Evolutionary conservation across 2,329 filamentous ascomycete genomes (phyloP).

Genomic region (Fusarium circinatum): DNA sequence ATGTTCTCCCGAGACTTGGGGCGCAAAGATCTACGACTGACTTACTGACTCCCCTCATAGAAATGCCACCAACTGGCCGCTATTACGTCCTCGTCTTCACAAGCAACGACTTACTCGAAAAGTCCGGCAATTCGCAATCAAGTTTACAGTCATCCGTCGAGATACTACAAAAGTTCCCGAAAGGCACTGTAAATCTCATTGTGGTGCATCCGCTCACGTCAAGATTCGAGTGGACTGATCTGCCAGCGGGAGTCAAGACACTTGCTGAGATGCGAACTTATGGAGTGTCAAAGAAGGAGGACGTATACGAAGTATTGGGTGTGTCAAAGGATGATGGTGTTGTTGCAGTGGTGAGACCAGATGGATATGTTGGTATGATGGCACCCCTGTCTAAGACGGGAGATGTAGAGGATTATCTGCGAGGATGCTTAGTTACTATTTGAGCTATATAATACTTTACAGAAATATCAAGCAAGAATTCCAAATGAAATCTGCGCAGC

Average conservation of each 20-base stretch:
- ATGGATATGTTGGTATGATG: slow-evolving; percentile 14
- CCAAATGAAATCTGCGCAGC: fast-evolving
- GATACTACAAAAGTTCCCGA: background rate
- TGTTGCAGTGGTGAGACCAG: slow-evolving; percentile 6
- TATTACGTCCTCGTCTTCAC: background rate
- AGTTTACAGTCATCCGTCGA: background rate
- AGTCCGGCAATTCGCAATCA: background rate
- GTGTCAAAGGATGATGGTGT: slow-evolving; percentile 4
- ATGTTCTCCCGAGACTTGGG: fast-evolving
- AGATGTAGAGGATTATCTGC: background rate
- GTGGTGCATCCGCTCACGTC: background rate
- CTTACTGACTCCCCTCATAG: background rate
- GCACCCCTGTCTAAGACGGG: background rate
- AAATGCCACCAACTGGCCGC: slow-evolving; percentile 10
- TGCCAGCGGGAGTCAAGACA: background rate
- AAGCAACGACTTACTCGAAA: background rate
- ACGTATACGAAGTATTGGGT: background rate
- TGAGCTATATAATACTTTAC: background rate
- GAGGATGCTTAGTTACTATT: background rate
- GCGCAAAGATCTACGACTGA: fast-evolving
- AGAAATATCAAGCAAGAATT: fast-evolving
- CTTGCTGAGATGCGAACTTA: slow-evolving; percentile 1
- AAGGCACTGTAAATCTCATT: background rate
- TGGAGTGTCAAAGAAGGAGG: slow-evolving; percentile 5
- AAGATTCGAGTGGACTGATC: slow-evolving; percentile 12